Evolutionary conservation across 352 stramenopile genomes (phyloP), one percentile per base, ranked within the genome.

Genomic region (Phytophthora idaei): DNA sequence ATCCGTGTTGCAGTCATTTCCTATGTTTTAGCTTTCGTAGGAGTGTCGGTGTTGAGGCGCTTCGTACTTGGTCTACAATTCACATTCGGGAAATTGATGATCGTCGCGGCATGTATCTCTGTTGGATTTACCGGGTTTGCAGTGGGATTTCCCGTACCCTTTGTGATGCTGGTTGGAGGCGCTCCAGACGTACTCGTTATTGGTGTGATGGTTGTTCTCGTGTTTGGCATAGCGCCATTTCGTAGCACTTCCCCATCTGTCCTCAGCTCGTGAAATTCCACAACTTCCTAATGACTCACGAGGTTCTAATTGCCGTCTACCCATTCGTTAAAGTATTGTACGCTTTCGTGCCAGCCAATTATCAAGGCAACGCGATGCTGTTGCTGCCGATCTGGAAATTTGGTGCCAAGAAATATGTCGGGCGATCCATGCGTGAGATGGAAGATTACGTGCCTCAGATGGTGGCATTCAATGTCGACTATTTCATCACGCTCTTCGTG

Each of bases 401-500:
- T 45, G 34, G 21, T 1, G 44, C 49, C n/a, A 47, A 55, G 55
- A 52, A 53, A 27, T 36, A 28, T 27, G 21, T 68, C 12, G 34
- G 34, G 10, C 5, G 1, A 45, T 25, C 14, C 34, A 31, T 21
- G 12, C 28, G 15, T 10, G 37, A 55, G 8, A 6, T 55, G 11
- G 61, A 63, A 37, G 60, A 67, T 28, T 67, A 28, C 34, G 28
- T 53, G 7, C 52, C 61, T 15, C n/a, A 55, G 25, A 52, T 61
- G 1, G 56, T 69, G 37, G 53, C 55, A 0, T 63, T 68, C 37
- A 55, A 15, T 1, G 46, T 61, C 1, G 53, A 64, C 34, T 61
- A 50, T 25, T 73, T 73, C 25, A 52, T 52, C 21, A 34, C 58
- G 21, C 52, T 73, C 0, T 73, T 68, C 28, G 47, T 67, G 1